A percentile compares a stretch with the other conserved stretches of the same genome.
Conservation (phyloP, 441 rosid species). For the Raphanus hybrid region DNA sequence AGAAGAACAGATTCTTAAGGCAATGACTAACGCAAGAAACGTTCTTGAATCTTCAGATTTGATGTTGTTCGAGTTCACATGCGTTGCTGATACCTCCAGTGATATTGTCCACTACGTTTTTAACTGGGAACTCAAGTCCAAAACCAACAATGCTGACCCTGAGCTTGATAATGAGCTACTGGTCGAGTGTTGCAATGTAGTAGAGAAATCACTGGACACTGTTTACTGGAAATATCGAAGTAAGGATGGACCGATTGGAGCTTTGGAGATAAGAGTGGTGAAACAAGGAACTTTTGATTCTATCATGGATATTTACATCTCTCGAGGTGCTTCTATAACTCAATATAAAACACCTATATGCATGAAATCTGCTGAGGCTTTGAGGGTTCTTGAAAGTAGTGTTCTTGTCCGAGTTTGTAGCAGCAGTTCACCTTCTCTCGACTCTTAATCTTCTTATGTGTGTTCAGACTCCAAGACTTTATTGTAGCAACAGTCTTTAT, state of each 20-base stretch:
- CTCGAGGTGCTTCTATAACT: not conserved
- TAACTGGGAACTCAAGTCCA: not conserved
- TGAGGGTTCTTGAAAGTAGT: not conserved
- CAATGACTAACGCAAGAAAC: not conserved
- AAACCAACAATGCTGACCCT: not conserved
- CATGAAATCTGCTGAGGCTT: not conserved
- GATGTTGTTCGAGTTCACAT: not conserved
- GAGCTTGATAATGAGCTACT: not conserved
- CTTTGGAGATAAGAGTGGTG: not conserved
- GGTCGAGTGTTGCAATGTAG: not conserved
- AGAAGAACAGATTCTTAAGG: not conserved
- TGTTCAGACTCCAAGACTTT: not conserved
- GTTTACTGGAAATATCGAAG: not conserved
- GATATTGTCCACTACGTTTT: not conserved
- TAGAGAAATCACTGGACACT: not conserved
- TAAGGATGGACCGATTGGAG: not conserved
- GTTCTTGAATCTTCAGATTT: not conserved
- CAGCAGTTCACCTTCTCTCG: not conserved
- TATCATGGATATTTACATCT: not conserved
- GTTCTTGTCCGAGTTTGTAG: not conserved
- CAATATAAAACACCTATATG: not conserved
- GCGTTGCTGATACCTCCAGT: slow-evolving; percentile 1
- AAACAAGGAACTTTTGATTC: not conserved
- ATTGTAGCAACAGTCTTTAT: not conserved
- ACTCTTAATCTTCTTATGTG: not conserved